A percentile compares a stretch with the other conserved stretches of the same genome.
These are phyloP conservation scores for Jamesozyma gamospora DNA, from an alignment of 805 yeast genomes.

Conservation along the genomic window DNA sequence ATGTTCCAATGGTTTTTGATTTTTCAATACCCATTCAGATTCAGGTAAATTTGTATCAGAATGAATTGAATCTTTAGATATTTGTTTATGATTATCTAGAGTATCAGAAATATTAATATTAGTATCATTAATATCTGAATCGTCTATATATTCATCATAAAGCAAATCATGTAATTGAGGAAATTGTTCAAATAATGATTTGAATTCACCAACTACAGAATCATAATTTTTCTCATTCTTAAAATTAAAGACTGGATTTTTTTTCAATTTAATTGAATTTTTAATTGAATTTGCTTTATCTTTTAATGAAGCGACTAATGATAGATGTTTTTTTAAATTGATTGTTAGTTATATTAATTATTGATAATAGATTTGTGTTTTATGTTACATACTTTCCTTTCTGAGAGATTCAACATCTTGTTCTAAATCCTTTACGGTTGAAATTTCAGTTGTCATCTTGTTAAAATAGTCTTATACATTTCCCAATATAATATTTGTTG, in stretches of 20 bases:
- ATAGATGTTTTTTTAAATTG: neutral
- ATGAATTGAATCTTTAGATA: neutral
- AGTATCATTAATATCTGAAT: neutral
- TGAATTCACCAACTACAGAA: slow-evolving; percentile 13
- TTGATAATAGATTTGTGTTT: neutral
- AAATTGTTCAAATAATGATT: slow-evolving; percentile 13
- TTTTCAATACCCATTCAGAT: slow-evolving; percentile 15
- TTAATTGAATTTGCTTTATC: slow-evolving; percentile 10
- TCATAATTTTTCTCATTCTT: neutral
- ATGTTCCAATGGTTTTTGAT: slow-evolving; percentile 15
- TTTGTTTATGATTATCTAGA: neutral
- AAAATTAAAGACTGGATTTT: neutral
- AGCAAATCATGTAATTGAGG: slow-evolving; percentile 18
- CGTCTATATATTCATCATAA: slow-evolving; percentile 3
- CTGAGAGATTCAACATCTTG: slow-evolving; percentile 31
- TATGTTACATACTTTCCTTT: slow-evolving; percentile 20
- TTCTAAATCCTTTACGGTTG: slow-evolving; percentile 23
- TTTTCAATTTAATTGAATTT: slow-evolving; percentile 1
- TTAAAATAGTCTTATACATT: too few species aligned
- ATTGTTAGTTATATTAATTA: neutral
- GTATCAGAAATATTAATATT: neutral
- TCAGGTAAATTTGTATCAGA: slow-evolving; percentile 10
- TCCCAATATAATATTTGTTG: too few species aligned
- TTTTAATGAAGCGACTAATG: slow-evolving; percentile 7
- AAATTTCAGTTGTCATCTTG: slow-evolving; percentile 22